phyloP scores from a whole-genome alignment of 2,329 filamentous ascomycete genomes.

The Aureobasidium sp. region DNA sequence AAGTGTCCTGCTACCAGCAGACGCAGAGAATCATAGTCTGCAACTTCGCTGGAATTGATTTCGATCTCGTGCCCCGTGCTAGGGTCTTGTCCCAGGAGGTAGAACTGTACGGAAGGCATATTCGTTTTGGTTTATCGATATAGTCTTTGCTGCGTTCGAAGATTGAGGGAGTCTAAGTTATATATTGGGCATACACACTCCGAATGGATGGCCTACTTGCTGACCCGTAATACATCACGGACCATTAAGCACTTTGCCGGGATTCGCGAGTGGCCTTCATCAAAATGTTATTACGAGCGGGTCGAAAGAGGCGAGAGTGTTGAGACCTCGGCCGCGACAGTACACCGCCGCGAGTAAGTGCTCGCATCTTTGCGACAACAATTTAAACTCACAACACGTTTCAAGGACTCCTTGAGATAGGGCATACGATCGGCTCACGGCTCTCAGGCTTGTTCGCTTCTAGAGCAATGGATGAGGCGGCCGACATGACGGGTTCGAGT shows the following conservation, averaged over 20 bases:
- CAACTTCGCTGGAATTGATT: slow-evolving; percentile 20
- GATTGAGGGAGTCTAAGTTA: neutral
- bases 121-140: neutral
- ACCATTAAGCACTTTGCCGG: neutral
- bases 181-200: slow-evolving; percentile 3
- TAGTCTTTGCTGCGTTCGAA: neutral
- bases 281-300: slow-evolving; percentile 6
- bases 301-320: slow-evolving; percentile 5
- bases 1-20: slow-evolving; percentile 26
- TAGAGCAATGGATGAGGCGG: neutral
- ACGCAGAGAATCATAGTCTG: slow-evolving; percentile 24
- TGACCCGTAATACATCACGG: slow-evolving; percentile 7
- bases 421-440: neutral
- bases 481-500: neutral
- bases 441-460: neutral
- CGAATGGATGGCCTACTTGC: neutral
- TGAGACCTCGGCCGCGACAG: neutral
- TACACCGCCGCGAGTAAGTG: neutral
- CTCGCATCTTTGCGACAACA: slow-evolving; percentile 10
- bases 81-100: slow-evolving; percentile 25
- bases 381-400: neutral
- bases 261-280: neutral
- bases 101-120: slow-evolving; percentile 22
- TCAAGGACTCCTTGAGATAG: neutral
- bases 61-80: slow-evolving; percentile 22